phyloP scores from a whole-genome alignment of 306 rosid species.

The Psophocarpus tetragonolobus region DNA sequence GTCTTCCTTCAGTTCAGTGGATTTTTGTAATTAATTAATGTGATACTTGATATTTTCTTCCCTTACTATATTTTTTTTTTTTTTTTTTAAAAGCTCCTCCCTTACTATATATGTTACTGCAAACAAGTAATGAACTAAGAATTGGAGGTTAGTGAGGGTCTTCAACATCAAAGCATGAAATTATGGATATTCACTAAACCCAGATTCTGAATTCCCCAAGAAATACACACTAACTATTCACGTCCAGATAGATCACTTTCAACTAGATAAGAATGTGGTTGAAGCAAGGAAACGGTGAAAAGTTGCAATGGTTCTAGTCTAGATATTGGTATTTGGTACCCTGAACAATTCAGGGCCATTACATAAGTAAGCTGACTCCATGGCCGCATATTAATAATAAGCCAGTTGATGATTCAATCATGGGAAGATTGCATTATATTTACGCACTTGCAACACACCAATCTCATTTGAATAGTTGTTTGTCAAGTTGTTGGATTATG shows the following conservation, averaged over 20 bases:
- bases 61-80: no score
- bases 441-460: no score
- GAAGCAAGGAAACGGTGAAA: conserved; percentile 45
- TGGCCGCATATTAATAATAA: conserved; percentile 59
- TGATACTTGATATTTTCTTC: background rate
- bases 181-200: conserved; percentile 42
- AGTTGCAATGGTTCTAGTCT: conserved; percentile 49
- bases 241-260: conserved; percentile 24
- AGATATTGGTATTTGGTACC: conserved; percentile 59
- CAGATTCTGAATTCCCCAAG: conserved; percentile 45
- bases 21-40: background rate
- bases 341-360: conserved; percentile 47
- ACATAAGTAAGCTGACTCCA: conserved; percentile 45
- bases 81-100: no score
- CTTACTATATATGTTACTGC: no score
- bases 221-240: conserved; percentile 35
- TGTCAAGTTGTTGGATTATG: no score
- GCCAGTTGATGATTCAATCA: conserved; percentile 51
- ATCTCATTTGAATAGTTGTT: no score
- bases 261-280: conserved; percentile 40
- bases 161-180: conserved; percentile 49
- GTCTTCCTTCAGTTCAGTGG: background rate
- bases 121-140: conserved; percentile 61
- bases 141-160: conserved; percentile 48
- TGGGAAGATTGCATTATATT: conserved; percentile 44